Percentiles rank a stretch among this genome's conserved stretches.
Conservation (phyloP, 108 stramenopile species). For the Mayamaea pseudoterrestris region DNA sequence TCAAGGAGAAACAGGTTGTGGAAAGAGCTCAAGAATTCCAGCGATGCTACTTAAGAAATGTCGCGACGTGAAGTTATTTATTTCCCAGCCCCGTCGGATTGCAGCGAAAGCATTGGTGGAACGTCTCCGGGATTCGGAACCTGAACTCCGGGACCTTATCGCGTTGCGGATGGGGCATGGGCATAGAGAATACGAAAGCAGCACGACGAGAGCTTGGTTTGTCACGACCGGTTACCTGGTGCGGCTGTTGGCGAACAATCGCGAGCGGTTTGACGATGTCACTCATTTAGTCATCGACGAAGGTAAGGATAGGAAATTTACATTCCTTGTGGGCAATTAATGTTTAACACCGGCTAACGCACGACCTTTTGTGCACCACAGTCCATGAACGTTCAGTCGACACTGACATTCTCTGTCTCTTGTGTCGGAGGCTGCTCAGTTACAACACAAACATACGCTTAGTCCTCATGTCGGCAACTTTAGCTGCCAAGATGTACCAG, state of each 20-base stretch:
- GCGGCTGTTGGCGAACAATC: conserved; percentile 73
- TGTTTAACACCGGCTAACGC: neutral
- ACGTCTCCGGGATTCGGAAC: conserved; percentile 63
- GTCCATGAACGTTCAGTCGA: conserved; percentile 83
- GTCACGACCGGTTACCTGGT: conserved; percentile 89
- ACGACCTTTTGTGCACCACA: conserved; percentile 7
- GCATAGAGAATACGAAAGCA: conserved; percentile 59
- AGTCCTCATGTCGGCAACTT: conserved; percentile 80
- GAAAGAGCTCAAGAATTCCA: conserved; percentile 75
- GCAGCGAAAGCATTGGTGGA: conserved; percentile 80
- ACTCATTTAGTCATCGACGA: conserved; percentile 69
- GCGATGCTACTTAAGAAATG: conserved; percentile 62
- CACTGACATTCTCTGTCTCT: conserved; percentile 70
- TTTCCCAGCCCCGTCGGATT: conserved; percentile 69
- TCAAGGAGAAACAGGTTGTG: conserved; percentile 86
- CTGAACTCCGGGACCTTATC: conserved; percentile 36
- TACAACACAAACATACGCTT: conserved; percentile 60
- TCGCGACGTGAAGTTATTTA: conserved; percentile 63
- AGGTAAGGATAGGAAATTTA: too few relatives aligned
- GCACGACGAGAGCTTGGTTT: conserved; percentile 63
- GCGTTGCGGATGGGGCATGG: conserved; percentile 87
- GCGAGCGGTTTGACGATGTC: conserved; percentile 46
- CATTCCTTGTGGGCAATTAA: neutral
- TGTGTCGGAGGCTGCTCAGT: conserved; percentile 63
- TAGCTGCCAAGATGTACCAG: conserved; percentile 69